Conservation (phyloP, 2,329 filamentous ascomycete genomes). For the Verticillium longisporum region DNA sequence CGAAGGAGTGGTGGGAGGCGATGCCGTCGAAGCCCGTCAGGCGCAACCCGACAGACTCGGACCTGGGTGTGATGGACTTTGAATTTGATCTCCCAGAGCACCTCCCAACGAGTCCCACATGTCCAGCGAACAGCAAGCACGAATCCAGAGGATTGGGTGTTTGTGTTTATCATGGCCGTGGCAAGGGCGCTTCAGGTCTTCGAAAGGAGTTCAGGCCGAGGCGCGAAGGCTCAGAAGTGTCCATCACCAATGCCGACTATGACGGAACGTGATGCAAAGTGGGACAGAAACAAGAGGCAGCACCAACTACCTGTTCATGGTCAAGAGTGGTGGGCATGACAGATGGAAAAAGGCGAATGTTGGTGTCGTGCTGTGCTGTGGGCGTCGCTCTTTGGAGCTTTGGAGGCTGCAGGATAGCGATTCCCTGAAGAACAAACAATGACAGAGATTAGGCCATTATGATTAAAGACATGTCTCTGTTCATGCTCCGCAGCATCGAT, state of each 20-base stretch:
- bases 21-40: conserved; percentile 15
- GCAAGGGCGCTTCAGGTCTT: conserved; percentile 9
- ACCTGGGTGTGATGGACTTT: conserved; percentile 21
- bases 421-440: too few relatives aligned
- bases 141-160: conserved; percentile 36
- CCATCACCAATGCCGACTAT: conserved; percentile 6
- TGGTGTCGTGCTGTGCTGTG: too few relatives aligned
- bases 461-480: too few relatives aligned
- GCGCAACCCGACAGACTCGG: conserved; percentile 10
- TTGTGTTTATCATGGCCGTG: conserved; percentile 43
- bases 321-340: too few relatives aligned
- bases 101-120: conserved; percentile 43
- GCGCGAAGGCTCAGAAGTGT: conserved; percentile 9
- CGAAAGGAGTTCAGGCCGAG: conserved; percentile 2
- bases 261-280: neutral
- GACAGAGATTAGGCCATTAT: too few relatives aligned
- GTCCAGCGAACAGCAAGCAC: conserved; percentile 39
- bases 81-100: conserved; percentile 45
- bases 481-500: too few relatives aligned
- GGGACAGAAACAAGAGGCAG: neutral
- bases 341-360: too few relatives aligned
- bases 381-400: too few relatives aligned
- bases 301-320: neutral
- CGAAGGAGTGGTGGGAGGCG: conserved; percentile 30
- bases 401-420: too few relatives aligned